Conservation (phyloP, 768 basidiomycete species). For the Dioszegia hungarica region DNA sequence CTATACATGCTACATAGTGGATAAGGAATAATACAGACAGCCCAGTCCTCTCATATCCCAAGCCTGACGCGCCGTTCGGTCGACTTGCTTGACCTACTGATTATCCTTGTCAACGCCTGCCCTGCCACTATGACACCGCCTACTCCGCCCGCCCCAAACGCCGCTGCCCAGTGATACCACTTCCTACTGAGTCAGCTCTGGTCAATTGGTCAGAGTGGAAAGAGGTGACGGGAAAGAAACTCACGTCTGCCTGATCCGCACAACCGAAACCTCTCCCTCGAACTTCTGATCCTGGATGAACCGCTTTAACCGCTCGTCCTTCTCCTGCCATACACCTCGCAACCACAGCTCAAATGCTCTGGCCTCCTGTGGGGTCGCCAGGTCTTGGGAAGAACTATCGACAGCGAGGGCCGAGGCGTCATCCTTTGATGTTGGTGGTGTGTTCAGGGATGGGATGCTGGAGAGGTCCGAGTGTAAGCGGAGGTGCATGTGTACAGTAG, state of each 20-base stretch:
- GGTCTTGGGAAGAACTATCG: conserved; percentile 24
- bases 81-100: too few species aligned
- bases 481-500: conserved; percentile 79
- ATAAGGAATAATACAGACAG: too few species aligned
- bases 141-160: background rate
- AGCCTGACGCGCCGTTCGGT: too few species aligned
- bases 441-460: conserved; percentile 51
- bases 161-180: conserved; percentile 31
- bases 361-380: conserved; percentile 58
- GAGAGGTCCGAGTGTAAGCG: conserved; percentile 64
- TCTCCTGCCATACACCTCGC: conserved; percentile 71
- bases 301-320: conserved; percentile 70
- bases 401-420: too few species aligned
- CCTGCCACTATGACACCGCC: background rate
- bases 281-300: conserved; percentile 61
- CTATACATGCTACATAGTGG: too few species aligned
- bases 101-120: background rate
- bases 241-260: conserved; percentile 33
- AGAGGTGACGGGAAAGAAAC: conserved; percentile 7
- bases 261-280: conserved; percentile 19
- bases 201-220: background rate
- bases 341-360: conserved; percentile 77
- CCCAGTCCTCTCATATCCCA: too few species aligned
- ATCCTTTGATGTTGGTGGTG: conserved; percentile 28
- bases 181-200: conserved; percentile 14